Percentiles rank a stretch among this genome's conserved stretches.
These are phyloP conservation scores for Rhododendron henanense DNA, from an alignment of 148 eudicot species.

Conservation along the genomic window DNA sequence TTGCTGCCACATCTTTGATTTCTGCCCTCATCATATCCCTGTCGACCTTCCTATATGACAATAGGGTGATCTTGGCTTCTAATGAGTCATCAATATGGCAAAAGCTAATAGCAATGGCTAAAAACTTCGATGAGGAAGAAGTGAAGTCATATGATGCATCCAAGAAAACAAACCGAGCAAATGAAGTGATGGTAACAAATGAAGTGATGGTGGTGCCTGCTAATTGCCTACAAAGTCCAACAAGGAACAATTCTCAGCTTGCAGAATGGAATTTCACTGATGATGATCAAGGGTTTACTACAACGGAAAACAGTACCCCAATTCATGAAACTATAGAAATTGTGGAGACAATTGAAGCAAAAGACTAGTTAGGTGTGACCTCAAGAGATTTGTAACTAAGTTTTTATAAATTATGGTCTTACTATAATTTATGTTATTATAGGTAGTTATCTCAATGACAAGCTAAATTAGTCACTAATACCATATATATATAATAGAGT, in stretches of 20 bases:
- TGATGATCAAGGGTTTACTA: background rate
- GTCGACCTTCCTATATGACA: conserved; percentile 30
- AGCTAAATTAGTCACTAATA: too few species aligned
- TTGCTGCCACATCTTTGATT: conserved; percentile 30
- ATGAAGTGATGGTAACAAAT: background rate
- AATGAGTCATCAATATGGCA: conserved; percentile 14
- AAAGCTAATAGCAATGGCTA: conserved; percentile 17
- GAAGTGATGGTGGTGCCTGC: too few species aligned
- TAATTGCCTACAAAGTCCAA: background rate
- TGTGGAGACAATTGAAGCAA: background rate
- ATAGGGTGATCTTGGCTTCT: conserved; percentile 21
- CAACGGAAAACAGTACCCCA: background rate
- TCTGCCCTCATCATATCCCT: conserved; percentile 25
- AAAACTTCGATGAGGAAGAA: background rate
- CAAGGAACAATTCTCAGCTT: background rate
- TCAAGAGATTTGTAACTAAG: too few species aligned
- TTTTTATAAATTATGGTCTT: too few species aligned
- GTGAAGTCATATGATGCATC: background rate
- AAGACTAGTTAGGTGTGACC: too few species aligned
- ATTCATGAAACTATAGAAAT: background rate
- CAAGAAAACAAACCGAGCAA: background rate
- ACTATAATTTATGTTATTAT: too few species aligned
- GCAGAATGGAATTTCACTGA: background rate
- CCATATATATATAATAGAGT: too few species aligned
- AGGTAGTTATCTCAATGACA: too few species aligned